Conservation (phyloP, 768 basidiomycete species). For the Symmetrospora coprosmae region DNA sequence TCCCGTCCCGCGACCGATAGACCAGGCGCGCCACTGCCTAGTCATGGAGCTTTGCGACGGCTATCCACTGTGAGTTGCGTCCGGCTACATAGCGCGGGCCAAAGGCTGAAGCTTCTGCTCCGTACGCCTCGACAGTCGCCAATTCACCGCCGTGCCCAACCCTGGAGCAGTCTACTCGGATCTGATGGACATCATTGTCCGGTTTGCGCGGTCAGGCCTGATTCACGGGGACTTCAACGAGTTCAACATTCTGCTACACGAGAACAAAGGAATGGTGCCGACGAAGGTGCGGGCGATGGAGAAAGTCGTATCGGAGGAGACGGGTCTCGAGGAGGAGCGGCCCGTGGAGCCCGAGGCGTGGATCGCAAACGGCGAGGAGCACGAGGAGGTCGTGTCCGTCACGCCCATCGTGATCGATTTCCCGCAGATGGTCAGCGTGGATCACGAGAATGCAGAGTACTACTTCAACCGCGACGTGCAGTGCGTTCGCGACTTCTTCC, state of each 20-base stretch:
- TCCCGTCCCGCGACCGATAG: slow-evolving; percentile 82
- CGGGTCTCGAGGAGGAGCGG: too few relatives aligned
- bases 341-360: slow-evolving; percentile 26
- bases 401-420: slow-evolving; percentile 80
- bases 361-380: slow-evolving; percentile 24
- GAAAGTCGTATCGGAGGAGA: too few relatives aligned
- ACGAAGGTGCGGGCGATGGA: slow-evolving; percentile 34
- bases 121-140: slow-evolving; percentile 50
- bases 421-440: slow-evolving; percentile 97
- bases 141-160: slow-evolving; percentile 64
- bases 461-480: slow-evolving; percentile 98
- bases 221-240: slow-evolving; percentile 99
- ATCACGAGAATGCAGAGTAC: slow-evolving; percentile 94
- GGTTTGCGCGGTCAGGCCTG: slow-evolving; percentile 81
- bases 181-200: slow-evolving; percentile 90
- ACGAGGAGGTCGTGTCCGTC: too few relatives aligned
- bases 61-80: slow-evolving; percentile 63
- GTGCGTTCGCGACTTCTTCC: slow-evolving; percentile 86
- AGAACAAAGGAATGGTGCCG: too few relatives aligned
- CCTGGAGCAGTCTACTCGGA: slow-evolving; percentile 80
- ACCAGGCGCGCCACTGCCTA: slow-evolving; percentile 86
- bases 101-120: not conserved
- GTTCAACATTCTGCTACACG: slow-evolving; percentile 88
- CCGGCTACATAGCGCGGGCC: not conserved
- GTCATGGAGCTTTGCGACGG: slow-evolving; percentile 93